phyloP scores from a whole-genome alignment of 306 rosid species.

The Cucurbita moschata region DNA sequence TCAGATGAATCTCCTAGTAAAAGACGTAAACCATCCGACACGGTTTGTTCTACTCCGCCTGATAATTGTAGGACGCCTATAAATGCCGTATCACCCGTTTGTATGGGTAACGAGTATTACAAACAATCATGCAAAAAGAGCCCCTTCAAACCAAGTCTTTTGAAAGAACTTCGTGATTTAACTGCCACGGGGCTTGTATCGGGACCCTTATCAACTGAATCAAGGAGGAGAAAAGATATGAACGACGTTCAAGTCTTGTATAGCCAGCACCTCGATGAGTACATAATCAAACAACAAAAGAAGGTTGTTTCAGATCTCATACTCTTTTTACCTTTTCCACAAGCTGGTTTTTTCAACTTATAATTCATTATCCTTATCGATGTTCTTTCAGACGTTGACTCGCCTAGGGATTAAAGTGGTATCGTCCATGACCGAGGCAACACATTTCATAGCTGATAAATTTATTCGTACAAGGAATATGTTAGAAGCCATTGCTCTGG shows the following conservation, averaged over 20 bases:
- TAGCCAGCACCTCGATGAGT: conserved; percentile 67
- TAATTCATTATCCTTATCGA: conserved; percentile 14
- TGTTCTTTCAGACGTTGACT: conserved; percentile 41
- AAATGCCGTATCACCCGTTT: conserved; percentile 56
- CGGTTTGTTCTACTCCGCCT: conserved; percentile 47
- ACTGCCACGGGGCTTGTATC: conserved; percentile 24
- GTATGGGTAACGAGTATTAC: conserved; percentile 70
- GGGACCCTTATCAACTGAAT: conserved; percentile 43
- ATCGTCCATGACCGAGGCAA: conserved; percentile 63
- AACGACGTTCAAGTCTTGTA: conserved; percentile 58
- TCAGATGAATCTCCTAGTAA: conserved; percentile 28
- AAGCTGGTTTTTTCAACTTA: conserved; percentile 6
- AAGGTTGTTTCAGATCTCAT: conserved; percentile 38
- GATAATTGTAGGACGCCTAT: conserved; percentile 34
- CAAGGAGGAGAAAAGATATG: conserved; percentile 76
- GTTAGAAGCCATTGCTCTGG: conserved; percentile 83
- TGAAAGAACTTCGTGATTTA: conserved; percentile 57
- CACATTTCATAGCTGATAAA: conserved; percentile 81
- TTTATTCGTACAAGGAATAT: conserved; percentile 86
- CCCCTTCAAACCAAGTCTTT: conserved; percentile 21
- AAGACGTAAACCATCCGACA: conserved; percentile 28
- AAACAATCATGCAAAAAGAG: conserved; percentile 37
- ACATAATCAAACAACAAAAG: conserved; percentile 67
- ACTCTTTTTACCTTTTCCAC: neutral
- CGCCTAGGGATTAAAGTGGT: conserved; percentile 60